A percentile compares a stretch with the other conserved stretches of the same genome.
Conservation (phyloP, 2,329 filamentous ascomycete species). For the Trichoderma koningiopsis region DNA sequence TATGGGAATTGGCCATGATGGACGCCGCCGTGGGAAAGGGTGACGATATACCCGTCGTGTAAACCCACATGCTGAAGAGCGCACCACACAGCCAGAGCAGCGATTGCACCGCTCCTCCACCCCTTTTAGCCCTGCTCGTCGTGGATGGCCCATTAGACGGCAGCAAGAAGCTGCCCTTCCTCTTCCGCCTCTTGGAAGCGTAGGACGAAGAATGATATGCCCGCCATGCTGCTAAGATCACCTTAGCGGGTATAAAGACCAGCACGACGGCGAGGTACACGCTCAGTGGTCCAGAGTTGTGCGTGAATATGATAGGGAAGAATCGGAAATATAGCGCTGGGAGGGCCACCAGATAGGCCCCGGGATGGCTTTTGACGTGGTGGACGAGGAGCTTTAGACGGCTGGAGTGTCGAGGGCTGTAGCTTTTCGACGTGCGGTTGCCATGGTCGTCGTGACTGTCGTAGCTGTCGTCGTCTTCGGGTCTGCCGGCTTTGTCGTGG, state of each 20-base stretch:
- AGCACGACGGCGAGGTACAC: conserved; percentile 25
- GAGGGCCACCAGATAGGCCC: conserved; percentile 13
- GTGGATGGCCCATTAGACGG: background rate
- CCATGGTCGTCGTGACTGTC: conserved; percentile 1
- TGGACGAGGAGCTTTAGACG: conserved; percentile 2
- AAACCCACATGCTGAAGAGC: conserved; percentile 23
- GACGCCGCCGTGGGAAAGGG: conserved; percentile 24
- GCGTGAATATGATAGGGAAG: conserved; percentile 24
- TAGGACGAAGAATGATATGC: conserved; percentile 9
- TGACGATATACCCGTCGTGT: conserved; percentile 22
- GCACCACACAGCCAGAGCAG: conserved; percentile 22
- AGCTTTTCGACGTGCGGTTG: background rate
- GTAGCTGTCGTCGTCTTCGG: background rate
- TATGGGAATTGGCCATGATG: conserved; percentile 21
- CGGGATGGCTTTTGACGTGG: conserved; percentile 15
- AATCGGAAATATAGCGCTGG: conserved; percentile 24
- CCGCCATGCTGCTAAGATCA: conserved; percentile 17
- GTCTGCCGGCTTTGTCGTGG: conserved; percentile 6
- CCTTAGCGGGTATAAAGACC: conserved; percentile 22
- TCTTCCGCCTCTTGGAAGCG: conserved; percentile 17
- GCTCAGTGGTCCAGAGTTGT: conserved; percentile 25
- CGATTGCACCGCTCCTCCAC: background rate
- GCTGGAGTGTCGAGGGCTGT: conserved; percentile 3
- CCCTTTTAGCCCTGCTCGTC: background rate
- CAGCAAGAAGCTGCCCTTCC: conserved; percentile 15